Percentiles rank a stretch among this genome's conserved stretches.
Conservation (phyloP, 306 rosid species). For the Quercus suber region DNA sequence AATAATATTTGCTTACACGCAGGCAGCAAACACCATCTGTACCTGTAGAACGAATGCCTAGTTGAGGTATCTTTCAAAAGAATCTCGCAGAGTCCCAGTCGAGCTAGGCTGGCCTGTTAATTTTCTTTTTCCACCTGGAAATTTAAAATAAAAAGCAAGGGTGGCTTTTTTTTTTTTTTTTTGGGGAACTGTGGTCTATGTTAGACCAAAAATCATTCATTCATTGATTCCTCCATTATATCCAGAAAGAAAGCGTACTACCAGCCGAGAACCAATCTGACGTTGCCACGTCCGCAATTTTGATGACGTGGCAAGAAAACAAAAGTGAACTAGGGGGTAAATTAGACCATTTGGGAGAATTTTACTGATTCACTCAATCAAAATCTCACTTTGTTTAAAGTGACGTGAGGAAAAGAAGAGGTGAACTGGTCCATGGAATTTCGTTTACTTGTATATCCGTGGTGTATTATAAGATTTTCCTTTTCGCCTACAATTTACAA, state of each 20-base stretch:
- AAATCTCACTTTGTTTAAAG: not conserved
- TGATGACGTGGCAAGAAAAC: not conserved
- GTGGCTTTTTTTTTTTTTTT: not conserved
- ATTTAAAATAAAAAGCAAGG: not conserved
- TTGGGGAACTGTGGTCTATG: no score
- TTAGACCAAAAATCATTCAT: not conserved
- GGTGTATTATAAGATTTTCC: not conserved
- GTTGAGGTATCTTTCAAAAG: not conserved
- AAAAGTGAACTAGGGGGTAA: not conserved
- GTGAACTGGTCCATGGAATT: not conserved
- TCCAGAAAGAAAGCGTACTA: no score
- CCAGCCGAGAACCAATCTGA: not conserved
- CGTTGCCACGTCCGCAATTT: not conserved
- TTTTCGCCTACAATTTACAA: not conserved
- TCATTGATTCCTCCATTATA: no score
- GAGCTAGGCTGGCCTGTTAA: not conserved
- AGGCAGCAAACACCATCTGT: no score
- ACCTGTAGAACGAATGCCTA: not conserved
- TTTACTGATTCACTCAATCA: not conserved
- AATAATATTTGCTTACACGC: no score
- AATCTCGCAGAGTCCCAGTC: not conserved
- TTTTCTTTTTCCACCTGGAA: not conserved
- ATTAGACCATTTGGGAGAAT: not conserved
- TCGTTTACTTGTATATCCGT: slow-evolving; percentile 5
- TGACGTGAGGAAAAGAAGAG: slow-evolving; percentile 20